phyloP scores from a whole-genome alignment of 805 yeast species.

The Spathaspora boniae region DNA sequence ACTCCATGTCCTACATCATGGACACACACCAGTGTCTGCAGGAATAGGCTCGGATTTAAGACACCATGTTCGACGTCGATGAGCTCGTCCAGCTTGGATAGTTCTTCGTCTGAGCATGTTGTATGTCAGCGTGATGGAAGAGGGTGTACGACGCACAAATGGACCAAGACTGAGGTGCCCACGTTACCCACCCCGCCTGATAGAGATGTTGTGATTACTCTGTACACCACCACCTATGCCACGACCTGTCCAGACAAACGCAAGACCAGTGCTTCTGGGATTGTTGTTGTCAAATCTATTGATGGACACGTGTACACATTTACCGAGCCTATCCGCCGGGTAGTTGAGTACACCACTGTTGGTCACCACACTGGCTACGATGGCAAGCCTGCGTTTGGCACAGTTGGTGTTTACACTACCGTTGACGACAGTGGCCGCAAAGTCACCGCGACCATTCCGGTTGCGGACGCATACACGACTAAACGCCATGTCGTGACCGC shows the following conservation, averaged over 20 bases:
- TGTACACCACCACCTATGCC: conserved; percentile 1
- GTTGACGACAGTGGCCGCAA: conserved; percentile 1
- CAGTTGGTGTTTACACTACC: neutral
- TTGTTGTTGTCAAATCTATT: neutral
- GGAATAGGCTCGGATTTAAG: too few species aligned
- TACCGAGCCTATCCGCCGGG: neutral
- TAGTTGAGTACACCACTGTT: conserved; percentile 1
- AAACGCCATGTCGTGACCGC: neutral
- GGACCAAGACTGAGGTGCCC: too few species aligned
- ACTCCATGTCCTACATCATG: too few species aligned
- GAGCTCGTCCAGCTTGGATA: too few species aligned
- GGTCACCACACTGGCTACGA: neutral
- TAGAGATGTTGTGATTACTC: too few species aligned
- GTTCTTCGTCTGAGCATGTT: too few species aligned
- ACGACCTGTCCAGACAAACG: neutral
- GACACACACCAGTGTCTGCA: too few species aligned
- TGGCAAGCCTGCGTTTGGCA: neutral
- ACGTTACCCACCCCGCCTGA: too few species aligned
- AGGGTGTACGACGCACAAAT: too few species aligned
- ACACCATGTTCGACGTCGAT: too few species aligned
- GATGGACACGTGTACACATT: neutral
- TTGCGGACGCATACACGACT: conserved; percentile 2
- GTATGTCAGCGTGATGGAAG: too few species aligned
- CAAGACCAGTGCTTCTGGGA: neutral
- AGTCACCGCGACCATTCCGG: conserved; percentile 3